Percentiles rank a stretch among this genome's conserved stretches.
Conservation (phyloP, 495 filamentous ascomycete species). For the Parachaetomium inaequale region DNA sequence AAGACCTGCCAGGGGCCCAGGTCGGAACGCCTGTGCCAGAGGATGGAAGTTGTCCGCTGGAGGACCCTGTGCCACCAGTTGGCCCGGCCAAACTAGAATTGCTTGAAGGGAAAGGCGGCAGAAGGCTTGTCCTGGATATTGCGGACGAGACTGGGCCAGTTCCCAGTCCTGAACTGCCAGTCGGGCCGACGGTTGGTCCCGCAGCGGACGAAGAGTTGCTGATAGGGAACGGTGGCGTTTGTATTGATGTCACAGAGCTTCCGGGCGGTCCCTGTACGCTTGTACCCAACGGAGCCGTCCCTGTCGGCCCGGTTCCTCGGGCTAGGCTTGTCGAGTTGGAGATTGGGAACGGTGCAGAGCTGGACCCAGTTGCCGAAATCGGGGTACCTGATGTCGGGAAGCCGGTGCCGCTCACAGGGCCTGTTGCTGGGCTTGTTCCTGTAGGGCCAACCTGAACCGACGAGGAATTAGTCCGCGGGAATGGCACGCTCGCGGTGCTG, state of each 20-base stretch:
- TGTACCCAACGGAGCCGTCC: not conserved
- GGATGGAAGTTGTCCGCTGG: not conserved
- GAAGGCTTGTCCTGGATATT: not conserved
- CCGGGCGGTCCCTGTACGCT: not conserved
- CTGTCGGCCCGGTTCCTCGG: slow-evolving; percentile 19
- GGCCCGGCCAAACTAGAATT: slow-evolving; percentile 9
- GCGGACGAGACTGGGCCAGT: not conserved
- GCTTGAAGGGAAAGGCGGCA: slow-evolving; percentile 12
- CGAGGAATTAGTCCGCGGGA: slow-evolving; percentile 7
- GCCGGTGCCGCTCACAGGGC: not conserved
- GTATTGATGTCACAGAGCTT: not conserved
- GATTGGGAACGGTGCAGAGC: slow-evolving; percentile 28
- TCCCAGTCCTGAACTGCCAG: not conserved
- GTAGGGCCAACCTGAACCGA: slow-evolving; percentile 6
- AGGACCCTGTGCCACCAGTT: not conserved
- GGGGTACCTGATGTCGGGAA: not conserved
- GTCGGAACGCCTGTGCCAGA: slow-evolving; percentile 2
- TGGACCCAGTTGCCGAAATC: slow-evolving; percentile 14
- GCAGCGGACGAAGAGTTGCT: slow-evolving; percentile 14
- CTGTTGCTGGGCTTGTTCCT: slow-evolving; percentile 3
- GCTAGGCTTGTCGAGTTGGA: slow-evolving; percentile 28
- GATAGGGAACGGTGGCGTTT: slow-evolving; percentile 12
- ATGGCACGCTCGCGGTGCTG: slow-evolving; percentile 7
- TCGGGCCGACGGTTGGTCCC: slow-evolving; percentile 2
- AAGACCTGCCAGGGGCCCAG: not conserved